These are phyloP conservation scores for Dactylellina drechsleri DNA, from an alignment of 2,329 filamentous ascomycete species.

Conservation along the genomic window DNA sequence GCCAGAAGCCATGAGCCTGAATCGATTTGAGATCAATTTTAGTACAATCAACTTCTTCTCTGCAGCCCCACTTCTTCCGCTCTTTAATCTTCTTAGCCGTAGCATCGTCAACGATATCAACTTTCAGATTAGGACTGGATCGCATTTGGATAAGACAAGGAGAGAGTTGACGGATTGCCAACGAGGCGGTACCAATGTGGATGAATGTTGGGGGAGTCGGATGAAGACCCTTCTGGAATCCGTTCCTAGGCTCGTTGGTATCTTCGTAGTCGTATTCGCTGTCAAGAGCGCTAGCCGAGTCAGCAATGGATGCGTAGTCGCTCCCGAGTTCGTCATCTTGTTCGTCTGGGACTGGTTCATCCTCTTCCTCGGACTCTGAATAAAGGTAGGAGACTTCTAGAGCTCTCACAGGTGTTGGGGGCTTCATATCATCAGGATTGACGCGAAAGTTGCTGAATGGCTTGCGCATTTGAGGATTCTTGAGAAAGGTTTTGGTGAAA, in stretches of 20 bases:
- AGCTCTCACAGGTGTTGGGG: conserved; percentile 32
- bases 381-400: conserved; percentile 32
- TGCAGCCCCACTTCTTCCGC: conserved; percentile 46
- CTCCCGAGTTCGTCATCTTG: conserved; percentile 21
- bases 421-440: conserved; percentile 28
- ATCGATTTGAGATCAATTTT: conserved; percentile 44
- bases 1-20: conserved; percentile 52
- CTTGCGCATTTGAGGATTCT: conserved; percentile 51
- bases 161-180: conserved; percentile 43
- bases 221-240: conserved; percentile 25
- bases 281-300: conserved; percentile 46
- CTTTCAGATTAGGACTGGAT: conserved; percentile 44
- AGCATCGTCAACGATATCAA: conserved; percentile 6
- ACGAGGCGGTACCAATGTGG: conserved; percentile 42
- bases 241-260: conserved; percentile 23
- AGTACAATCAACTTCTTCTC: conserved; percentile 30
- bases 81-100: conserved; percentile 36
- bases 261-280: conserved; percentile 48
- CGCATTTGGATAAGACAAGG: conserved; percentile 52
- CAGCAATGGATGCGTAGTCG: conserved; percentile 44
- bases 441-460: conserved; percentile 49
- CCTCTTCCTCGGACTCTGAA: conserved; percentile 38
- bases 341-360: conserved; percentile 12
- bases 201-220: conserved; percentile 37
- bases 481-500: conserved; percentile 40